A percentile compares a stretch with the other conserved stretches of the same genome.
Conservation (phyloP, 257 asterid species). For the Salvia miltiorrhiza region DNA sequence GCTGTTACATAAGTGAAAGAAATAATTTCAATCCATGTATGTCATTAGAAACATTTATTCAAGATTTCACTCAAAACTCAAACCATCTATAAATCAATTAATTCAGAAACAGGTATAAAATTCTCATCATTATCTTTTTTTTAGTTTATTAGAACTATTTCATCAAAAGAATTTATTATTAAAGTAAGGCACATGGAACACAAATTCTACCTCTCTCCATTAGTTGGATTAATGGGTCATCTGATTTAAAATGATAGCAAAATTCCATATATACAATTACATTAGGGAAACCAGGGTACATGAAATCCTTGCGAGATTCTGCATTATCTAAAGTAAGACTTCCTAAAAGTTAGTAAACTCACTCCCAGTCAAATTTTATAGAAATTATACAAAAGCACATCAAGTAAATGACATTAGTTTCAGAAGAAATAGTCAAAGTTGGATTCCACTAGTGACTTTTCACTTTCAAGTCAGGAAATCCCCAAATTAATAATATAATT, state of each 20-base stretch:
- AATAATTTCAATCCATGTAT: not conserved
- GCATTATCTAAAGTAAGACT: not conserved
- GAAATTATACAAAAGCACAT: not conserved
- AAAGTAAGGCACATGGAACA: no score
- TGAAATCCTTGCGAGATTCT: not conserved
- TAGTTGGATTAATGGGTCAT: no score
- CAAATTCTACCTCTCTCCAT: no score
- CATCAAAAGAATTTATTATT: not conserved
- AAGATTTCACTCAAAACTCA: not conserved
- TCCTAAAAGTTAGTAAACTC: not conserved
- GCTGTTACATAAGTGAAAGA: not conserved
- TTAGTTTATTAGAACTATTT: not conserved
- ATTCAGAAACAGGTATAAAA: not conserved
- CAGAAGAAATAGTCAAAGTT: not conserved
- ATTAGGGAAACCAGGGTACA: not conserved
- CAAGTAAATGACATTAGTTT: not conserved
- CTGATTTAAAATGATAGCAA: no score
- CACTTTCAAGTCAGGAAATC: not conserved
- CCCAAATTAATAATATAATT: no score
- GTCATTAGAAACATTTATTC: not conserved
- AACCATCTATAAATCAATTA: not conserved
- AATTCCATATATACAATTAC: not conserved
- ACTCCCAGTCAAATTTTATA: not conserved
- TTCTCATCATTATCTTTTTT: not conserved
- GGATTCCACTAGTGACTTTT: not conserved